A percentile compares a stretch with the other conserved stretches of the same genome.
These are phyloP conservation scores for Acacia melanoxylon DNA, from an alignment of 306 rosid species.

Conservation along the genomic window DNA sequence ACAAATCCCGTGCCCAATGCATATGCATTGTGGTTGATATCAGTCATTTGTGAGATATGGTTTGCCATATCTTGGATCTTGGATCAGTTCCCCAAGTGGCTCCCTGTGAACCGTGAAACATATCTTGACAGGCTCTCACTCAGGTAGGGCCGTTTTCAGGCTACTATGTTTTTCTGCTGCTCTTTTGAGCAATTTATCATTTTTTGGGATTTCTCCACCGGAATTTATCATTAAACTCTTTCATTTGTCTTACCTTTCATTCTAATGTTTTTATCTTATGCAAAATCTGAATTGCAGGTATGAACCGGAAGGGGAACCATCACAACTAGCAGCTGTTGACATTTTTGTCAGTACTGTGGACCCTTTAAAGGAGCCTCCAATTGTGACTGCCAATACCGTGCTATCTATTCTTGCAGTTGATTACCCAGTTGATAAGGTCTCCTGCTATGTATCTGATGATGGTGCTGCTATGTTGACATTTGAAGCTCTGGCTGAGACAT, in stretches of 20 bases:
- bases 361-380: conserved; percentile 92
- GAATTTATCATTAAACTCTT: conserved; percentile 15
- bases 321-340: conserved; percentile 87
- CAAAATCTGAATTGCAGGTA: conserved; percentile 50
- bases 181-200: conserved; percentile 4
- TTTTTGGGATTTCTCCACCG: not conserved
- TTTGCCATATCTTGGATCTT: conserved; percentile 90
- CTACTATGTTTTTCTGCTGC: not conserved
- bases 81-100: conserved; percentile 93
- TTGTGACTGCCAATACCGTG: conserved; percentile 91
- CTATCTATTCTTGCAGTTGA: conserved; percentile 86
- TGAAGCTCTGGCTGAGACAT: conserved; percentile 83
- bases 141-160: conserved; percentile 45
- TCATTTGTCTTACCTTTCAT: conserved; percentile 10
- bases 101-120: conserved; percentile 88
- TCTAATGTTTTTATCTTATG: conserved; percentile 17
- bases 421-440: conserved; percentile 91
- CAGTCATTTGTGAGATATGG: conserved; percentile 95
- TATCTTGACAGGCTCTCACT: conserved; percentile 88
- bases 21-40: conserved; percentile 75
- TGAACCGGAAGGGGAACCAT: conserved; percentile 88
- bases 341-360: conserved; percentile 96
- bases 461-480: conserved; percentile 94
- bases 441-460: conserved; percentile 93
- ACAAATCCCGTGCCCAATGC: conserved; percentile 91